phyloP scores from a whole-genome alignment of 768 basidiomycete genomes.

The Leccinellum rugosiceps region DNA sequence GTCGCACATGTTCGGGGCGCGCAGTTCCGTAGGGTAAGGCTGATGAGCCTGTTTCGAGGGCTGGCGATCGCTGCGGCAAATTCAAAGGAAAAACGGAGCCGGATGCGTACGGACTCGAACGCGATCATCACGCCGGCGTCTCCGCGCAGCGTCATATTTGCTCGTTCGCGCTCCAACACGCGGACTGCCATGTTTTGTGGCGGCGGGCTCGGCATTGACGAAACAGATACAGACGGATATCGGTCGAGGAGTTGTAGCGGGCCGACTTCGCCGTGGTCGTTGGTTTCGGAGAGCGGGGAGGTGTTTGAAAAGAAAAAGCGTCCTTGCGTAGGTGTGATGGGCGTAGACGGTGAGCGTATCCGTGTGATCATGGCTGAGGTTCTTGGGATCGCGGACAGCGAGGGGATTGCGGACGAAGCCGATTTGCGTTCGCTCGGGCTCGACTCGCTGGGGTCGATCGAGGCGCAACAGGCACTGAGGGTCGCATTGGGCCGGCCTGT shows the following conservation, averaged over 20 bases:
- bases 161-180: constrained; percentile 28
- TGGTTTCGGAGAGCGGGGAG: constrained; percentile 33
- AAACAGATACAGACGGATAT: constrained; percentile 4
- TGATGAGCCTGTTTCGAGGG: constrained; percentile 46
- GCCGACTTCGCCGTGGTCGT: constrained; percentile 37
- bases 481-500: constrained; percentile 40
- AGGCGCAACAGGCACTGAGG: constrained; percentile 49
- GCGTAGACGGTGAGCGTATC: constrained; percentile 22
- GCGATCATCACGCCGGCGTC: constrained; percentile 25
- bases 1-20: constrained; percentile 58
- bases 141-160: constrained; percentile 28
- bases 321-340: neutral
- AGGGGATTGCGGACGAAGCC: constrained; percentile 41
- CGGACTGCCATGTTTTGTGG: constrained; percentile 12
- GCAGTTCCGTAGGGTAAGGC: constrained; percentile 54
- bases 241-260: constrained; percentile 12
- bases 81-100: constrained; percentile 2
- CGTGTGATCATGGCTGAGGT: constrained; percentile 42
- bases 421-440: constrained; percentile 53
- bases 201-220: constrained; percentile 3
- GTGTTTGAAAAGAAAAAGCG: neutral
- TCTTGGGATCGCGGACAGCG: constrained; percentile 33
- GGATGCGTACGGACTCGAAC: constrained; percentile 27
- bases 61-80: constrained; percentile 36
- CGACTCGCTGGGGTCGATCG: constrained; percentile 65